These are phyloP conservation scores for Cenococcum geophilum DNA, from an alignment of 495 filamentous ascomycete genomes.

Conservation along the genomic window DNA sequence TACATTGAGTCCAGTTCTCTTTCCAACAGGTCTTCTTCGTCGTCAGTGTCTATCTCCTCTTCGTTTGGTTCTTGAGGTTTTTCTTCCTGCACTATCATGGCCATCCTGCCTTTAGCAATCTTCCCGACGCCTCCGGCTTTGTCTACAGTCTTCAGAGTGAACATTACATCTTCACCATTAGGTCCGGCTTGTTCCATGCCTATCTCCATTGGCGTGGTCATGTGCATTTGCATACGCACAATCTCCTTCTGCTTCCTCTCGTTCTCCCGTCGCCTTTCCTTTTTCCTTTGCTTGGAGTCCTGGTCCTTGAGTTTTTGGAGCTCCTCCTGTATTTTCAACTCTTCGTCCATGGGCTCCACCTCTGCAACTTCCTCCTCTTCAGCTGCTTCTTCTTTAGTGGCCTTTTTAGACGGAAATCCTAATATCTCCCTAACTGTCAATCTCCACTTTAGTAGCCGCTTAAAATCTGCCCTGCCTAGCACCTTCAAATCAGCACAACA, in stretches of 20 bases:
- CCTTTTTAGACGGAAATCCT: constrained; percentile 74
- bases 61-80: constrained; percentile 51
- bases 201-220: constrained; percentile 93
- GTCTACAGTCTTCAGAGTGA: constrained; percentile 73
- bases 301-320: constrained; percentile 73
- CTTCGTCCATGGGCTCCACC: constrained; percentile 87
- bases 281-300: constrained; percentile 66
- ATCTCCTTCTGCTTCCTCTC: constrained; percentile 88
- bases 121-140: constrained; percentile 61
- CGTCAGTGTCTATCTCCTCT: constrained; percentile 60
- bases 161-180: constrained; percentile 70
- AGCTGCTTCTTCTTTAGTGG: constrained; percentile 38
- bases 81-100: constrained; percentile 46
- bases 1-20: constrained; percentile 80
- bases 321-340: constrained; percentile 81
- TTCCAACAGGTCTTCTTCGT: constrained; percentile 76
- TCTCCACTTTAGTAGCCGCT: constrained; percentile 85
- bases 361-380: constrained; percentile 72
- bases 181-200: constrained; percentile 86
- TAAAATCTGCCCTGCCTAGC: constrained; percentile 90
- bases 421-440: constrained; percentile 86
- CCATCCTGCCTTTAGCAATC: constrained; percentile 74
- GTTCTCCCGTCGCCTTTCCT: constrained; percentile 74
- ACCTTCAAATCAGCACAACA: constrained; percentile 89
- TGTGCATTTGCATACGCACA: constrained; percentile 89